Conservation (phyloP, 2,329 filamentous ascomycete genomes). For the Reticulascus tulasneorum region DNA sequence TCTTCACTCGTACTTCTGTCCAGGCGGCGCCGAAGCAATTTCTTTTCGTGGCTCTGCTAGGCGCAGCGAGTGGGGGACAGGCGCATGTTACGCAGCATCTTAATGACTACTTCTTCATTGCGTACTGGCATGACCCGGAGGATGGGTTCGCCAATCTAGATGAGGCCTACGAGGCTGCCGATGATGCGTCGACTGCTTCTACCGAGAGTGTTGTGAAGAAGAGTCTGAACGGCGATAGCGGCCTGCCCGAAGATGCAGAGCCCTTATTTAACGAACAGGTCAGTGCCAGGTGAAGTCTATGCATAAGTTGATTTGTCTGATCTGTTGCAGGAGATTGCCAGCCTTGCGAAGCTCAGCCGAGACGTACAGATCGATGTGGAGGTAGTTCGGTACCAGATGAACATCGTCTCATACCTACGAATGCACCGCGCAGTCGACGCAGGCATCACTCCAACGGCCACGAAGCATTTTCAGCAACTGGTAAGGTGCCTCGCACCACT, state of each 20-base stretch:
- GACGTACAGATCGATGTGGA: slow-evolving; percentile 68
- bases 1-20: slow-evolving; percentile 71
- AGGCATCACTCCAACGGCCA: slow-evolving; percentile 74
- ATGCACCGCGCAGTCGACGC: slow-evolving; percentile 80
- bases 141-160: slow-evolving; percentile 76
- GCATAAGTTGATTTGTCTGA: not conserved
- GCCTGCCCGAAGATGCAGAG: slow-evolving; percentile 9
- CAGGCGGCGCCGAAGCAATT: slow-evolving; percentile 74
- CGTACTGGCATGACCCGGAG: slow-evolving; percentile 72
- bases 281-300: slow-evolving; percentile 15
- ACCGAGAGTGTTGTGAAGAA: slow-evolving; percentile 43
- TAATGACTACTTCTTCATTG: slow-evolving; percentile 84
- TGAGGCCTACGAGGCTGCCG: slow-evolving; percentile 42
- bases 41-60: slow-evolving; percentile 72
- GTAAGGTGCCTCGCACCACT: slow-evolving; percentile 72
- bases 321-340: slow-evolving; percentile 48
- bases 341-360: slow-evolving; percentile 54
- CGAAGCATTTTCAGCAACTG: slow-evolving; percentile 69
- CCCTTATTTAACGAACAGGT: slow-evolving; percentile 41
- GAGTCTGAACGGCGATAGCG: slow-evolving; percentile 11
- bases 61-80: slow-evolving; percentile 39
- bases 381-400: slow-evolving; percentile 78
- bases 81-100: slow-evolving; percentile 52
- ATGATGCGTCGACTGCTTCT: slow-evolving; percentile 27
- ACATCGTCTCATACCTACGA: slow-evolving; percentile 81